Conservation (phyloP, 257 asterid genomes). For the Nicotiana knightiana region DNA sequence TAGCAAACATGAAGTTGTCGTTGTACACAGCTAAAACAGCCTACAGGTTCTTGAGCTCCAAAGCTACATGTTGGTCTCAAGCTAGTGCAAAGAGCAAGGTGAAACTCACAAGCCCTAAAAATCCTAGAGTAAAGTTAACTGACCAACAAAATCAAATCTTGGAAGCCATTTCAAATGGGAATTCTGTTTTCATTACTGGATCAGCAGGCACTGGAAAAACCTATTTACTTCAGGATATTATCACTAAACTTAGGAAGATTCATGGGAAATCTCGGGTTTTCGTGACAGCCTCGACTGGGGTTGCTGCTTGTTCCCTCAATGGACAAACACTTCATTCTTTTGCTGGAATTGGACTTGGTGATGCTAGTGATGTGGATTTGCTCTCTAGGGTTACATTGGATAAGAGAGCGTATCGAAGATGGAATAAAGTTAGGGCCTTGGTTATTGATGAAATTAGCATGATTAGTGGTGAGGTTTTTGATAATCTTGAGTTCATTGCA, state of each 20-base stretch:
- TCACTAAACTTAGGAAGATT: slow-evolving; percentile 37
- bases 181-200: slow-evolving; percentile 67
- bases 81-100: slow-evolving; percentile 15
- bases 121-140: slow-evolving; percentile 40
- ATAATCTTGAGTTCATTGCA: slow-evolving; percentile 45
- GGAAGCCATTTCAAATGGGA: slow-evolving; percentile 41
- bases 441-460: slow-evolving; percentile 67
- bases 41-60: slow-evolving; percentile 36
- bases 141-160: slow-evolving; percentile 50
- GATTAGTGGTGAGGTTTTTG: slow-evolving; percentile 50
- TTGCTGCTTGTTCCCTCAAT: slow-evolving; percentile 53
- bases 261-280: slow-evolving; percentile 48
- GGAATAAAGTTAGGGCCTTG: slow-evolving; percentile 54
- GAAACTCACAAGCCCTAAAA: slow-evolving; percentile 16
- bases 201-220: slow-evolving; percentile 86
- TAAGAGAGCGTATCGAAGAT: slow-evolving; percentile 36
- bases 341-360: slow-evolving; percentile 47
- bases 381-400: slow-evolving; percentile 35
- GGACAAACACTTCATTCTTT: slow-evolving; percentile 62
- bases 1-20: slow-evolving; percentile 29
- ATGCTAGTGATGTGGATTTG: slow-evolving; percentile 25
- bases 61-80: slow-evolving; percentile 21
- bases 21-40: slow-evolving; percentile 30
- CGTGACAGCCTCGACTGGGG: slow-evolving; percentile 74
- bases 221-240: slow-evolving; percentile 38